These are phyloP conservation scores for Penicillium mononematosum DNA, from an alignment of 495 filamentous ascomycete genomes.

Conservation along the genomic window DNA sequence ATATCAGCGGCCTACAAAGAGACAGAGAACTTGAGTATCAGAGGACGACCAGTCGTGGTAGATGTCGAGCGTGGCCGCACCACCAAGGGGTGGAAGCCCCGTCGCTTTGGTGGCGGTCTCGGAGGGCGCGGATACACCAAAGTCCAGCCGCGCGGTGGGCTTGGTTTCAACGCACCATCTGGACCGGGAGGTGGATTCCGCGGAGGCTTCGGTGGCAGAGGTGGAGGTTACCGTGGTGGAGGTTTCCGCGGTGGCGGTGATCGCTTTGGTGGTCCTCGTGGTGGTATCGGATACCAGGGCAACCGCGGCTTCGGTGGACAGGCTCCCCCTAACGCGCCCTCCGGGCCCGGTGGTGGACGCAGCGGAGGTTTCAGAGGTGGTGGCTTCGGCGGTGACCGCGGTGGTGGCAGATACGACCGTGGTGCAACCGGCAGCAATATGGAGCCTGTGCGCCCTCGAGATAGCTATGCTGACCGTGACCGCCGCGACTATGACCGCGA, in stretches of 20 bases:
- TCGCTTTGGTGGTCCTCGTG: constrained; percentile 57
- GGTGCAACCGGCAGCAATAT: constrained; percentile 54
- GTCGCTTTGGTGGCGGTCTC: constrained; percentile 86
- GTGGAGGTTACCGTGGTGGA: constrained; percentile 47
- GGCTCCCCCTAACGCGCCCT: constrained; percentile 74
- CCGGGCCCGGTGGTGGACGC: constrained; percentile 69
- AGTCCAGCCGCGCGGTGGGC: constrained; percentile 65
- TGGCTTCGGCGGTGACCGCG: constrained; percentile 44
- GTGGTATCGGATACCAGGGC: constrained; percentile 61
- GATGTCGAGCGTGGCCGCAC: constrained; percentile 97
- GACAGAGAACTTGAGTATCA: constrained; percentile 89
- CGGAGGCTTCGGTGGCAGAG: constrained; percentile 52
- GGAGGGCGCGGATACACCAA: constrained; percentile 94
- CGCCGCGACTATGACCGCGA: constrained; percentile 57
- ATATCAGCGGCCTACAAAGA: constrained; percentile 74
- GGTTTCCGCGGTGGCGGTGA: constrained; percentile 66
- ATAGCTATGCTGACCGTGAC: constrained; percentile 51
- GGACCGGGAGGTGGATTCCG: constrained; percentile 72
- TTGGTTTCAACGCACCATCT: constrained; percentile 57
- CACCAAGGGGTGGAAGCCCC: constrained; percentile 90
- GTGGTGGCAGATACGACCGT: constrained; percentile 47
- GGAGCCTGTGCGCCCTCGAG: constrained; percentile 52
- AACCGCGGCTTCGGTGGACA: constrained; percentile 59
- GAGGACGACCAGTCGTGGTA: constrained; percentile 85
- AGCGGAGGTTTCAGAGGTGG: constrained; percentile 53